These are phyloP conservation scores for Phaeophleospora eucalypticola DNA, from an alignment of 2,329 filamentous ascomycete genomes.

Conservation along the genomic window DNA sequence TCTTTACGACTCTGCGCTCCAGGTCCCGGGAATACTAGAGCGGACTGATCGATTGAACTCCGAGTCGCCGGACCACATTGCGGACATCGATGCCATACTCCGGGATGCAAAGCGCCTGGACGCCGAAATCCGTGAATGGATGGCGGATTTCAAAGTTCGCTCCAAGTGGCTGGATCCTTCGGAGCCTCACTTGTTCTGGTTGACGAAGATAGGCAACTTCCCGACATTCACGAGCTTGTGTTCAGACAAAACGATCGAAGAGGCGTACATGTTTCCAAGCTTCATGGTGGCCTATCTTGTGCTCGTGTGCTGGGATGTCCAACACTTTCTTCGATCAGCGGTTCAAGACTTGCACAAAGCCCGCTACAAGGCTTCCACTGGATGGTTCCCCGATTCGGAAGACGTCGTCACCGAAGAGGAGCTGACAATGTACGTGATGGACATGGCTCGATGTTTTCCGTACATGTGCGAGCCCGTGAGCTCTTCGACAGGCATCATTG, in stretches of 20 bases:
- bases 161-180: constrained; percentile 3
- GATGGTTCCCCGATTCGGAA: constrained; percentile 19
- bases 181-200: constrained; percentile 12
- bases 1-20: constrained; percentile 30
- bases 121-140: constrained; percentile 22
- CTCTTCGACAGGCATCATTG: constrained; percentile 27
- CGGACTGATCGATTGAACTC: constrained; percentile 22
- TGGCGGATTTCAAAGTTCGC: constrained; percentile 17
- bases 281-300: constrained; percentile 30
- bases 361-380: constrained; percentile 14
- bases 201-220: constrained; percentile 25
- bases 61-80: constrained; percentile 1
- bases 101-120: constrained; percentile 21
- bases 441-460: constrained; percentile 27
- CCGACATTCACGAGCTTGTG: constrained; percentile 20
- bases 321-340: constrained; percentile 27
- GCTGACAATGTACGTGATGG: constrained; percentile 23
- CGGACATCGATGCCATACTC: constrained; percentile 20
- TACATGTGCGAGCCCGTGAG: constrained; percentile 29
- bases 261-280: constrained; percentile 26
- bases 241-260: constrained; percentile 24
- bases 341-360: constrained; percentile 22
- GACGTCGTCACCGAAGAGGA: constrained; percentile 23
- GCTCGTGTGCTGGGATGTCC: constrained; percentile 30
- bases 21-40: constrained; percentile 28